Base-by-base conservation (phyloP, 2,329 filamentous ascomycete genomes). In the Dothiorella sarmentorum region DNA sequence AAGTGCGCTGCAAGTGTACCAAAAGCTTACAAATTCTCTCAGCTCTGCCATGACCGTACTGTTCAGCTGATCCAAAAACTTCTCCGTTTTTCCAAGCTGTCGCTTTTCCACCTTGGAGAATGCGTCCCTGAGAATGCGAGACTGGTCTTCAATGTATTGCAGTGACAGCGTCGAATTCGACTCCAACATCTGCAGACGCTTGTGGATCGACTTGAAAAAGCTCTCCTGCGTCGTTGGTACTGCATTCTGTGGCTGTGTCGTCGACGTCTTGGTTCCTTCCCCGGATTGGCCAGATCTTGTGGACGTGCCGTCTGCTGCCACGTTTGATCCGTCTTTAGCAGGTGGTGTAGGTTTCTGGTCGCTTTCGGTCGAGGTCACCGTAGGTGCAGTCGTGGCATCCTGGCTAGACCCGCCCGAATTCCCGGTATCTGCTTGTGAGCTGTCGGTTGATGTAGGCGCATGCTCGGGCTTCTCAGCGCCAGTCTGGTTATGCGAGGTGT, bases 121-220 rank as follows among this genome's bases (percentile, higher is more conserved):
- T 0, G 91, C 90, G 64, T 97, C 91, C 45, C 93, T 88, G 37
- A 97, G 80, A 62, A 96, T 91, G 49, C 86, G 88, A 3, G 93
- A 97, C 71, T 97, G 94, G 61, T 96, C 91, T 75, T 97, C 93
- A 61, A 99, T 96, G 69, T 99, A 99, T 67, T 96, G 90, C 7
- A 97, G 79, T 0, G 92, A 96, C 10, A 97, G 80, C 0, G 93
- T 96, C 10, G 92, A 91, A 71, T 97, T 99, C 15, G 90, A 85
- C 73, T 99, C 94, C 7, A 97, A 85, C 66, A 92, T 86, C 63
- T 93, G 90, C 4, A 99, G 81, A 1, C 94, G 89, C 73, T 97
- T 97, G 63, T 92, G 91, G 7, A 97, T 88, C 3, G 91, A 90
- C 72, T 97, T 97, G 82, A 97, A 99, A 74, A 99, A 97, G 1